Percentiles rank a stretch among this genome's conserved stretches.
Conservation (phyloP, 176 grass and related monocot genomes). For the Dactylis glomerata region DNA sequence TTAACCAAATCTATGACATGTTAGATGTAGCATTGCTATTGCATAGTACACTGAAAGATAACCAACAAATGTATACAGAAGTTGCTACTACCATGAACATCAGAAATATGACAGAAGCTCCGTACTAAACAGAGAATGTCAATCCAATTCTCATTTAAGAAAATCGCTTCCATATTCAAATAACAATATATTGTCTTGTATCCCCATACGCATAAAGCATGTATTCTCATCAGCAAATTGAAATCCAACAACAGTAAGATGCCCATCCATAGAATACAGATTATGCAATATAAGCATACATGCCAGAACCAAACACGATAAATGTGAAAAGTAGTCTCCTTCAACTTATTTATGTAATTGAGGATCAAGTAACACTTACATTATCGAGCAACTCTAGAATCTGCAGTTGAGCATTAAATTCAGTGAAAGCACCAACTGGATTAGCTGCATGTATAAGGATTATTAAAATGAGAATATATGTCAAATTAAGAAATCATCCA, state of each 20-base stretch:
- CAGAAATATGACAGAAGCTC: not conserved
- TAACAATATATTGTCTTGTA: not conserved
- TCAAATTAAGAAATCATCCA: not conserved
- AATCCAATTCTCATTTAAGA: not conserved
- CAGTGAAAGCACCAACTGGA: constrained; percentile 52
- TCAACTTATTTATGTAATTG: constrained; percentile 13
- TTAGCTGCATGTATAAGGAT: constrained; percentile 59
- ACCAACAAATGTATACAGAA: not conserved
- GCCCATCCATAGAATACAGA: not conserved
- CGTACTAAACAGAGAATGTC: not conserved
- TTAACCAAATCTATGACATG: not conserved
- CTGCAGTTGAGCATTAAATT: constrained; percentile 94
- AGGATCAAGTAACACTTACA: constrained; percentile 50
- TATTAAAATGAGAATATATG: constrained; percentile 18
- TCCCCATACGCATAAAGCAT: not conserved
- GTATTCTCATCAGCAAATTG: not conserved
- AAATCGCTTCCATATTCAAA: not conserved
- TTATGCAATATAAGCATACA: not conserved
- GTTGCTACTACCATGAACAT: not conserved
- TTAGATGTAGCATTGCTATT: not conserved
- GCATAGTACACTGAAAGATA: not conserved
- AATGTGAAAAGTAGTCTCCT: not conserved
- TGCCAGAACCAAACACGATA: not conserved
- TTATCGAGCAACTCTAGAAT: constrained; percentile 97
- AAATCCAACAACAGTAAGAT: not conserved